These are phyloP conservation scores for Colletotrichum chlorophyti DNA, from an alignment of 2,329 filamentous ascomycete genomes.

Conservation along the genomic window DNA sequence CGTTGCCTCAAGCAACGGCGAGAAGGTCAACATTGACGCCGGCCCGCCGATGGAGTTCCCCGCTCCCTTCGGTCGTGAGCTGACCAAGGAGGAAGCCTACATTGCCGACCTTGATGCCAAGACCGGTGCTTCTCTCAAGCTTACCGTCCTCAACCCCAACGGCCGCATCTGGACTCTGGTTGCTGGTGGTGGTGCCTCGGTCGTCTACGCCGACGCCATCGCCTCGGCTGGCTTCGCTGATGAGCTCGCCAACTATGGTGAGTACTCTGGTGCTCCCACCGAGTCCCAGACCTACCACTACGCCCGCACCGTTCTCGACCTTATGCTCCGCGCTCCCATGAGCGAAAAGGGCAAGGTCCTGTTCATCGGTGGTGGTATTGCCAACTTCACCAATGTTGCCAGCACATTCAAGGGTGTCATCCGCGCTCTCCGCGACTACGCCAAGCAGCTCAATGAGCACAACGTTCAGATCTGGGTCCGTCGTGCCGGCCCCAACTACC, in stretches of 20 bases:
- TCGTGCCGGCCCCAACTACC: slow-evolving; percentile 94
- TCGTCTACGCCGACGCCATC: slow-evolving; percentile 98
- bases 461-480: slow-evolving; percentile 97
- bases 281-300: slow-evolving; percentile 99
- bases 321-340: slow-evolving; percentile 91
- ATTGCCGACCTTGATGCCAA: slow-evolving; percentile 99
- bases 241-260: slow-evolving; percentile 98
- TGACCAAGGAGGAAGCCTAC: slow-evolving; percentile 99
- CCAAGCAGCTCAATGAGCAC: slow-evolving; percentile 88
- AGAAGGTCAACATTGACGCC: slow-evolving; percentile 91
- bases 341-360: slow-evolving; percentile 94
- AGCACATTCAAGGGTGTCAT: slow-evolving; percentile 99
- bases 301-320: slow-evolving; percentile 92
- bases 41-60: slow-evolving; percentile 99
- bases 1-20: slow-evolving; percentile 65
- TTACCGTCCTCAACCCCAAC: slow-evolving; percentile 90
- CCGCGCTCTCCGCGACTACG: slow-evolving; percentile 89
- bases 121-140: slow-evolving; percentile 98
- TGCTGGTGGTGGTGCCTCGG: slow-evolving; percentile 98
- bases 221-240: slow-evolving; percentile 93
- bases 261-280: slow-evolving; percentile 98
- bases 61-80: slow-evolving; percentile 96
- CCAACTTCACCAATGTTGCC: slow-evolving; percentile 99
- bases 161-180: slow-evolving; percentile 98
- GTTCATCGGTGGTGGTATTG: slow-evolving; percentile 99